A percentile compares a stretch with the other conserved stretches of the same genome.
phyloP scores from a whole-genome alignment of 2,329 filamentous ascomycete species.

The Colletotrichum orbiculare region DNA sequence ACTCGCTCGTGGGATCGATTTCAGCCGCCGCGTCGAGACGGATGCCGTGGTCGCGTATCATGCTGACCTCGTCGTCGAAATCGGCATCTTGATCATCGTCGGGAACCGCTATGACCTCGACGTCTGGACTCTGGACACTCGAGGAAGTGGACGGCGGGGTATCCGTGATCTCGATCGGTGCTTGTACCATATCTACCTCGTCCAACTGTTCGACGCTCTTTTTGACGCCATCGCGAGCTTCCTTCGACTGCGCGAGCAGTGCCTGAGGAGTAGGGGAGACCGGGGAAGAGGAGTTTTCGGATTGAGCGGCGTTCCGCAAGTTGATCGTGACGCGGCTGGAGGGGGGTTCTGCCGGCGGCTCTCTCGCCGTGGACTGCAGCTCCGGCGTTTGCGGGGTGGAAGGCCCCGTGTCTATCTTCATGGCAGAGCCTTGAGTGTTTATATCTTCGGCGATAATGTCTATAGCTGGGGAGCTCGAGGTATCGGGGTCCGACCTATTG shows the following conservation, averaged over 20 bases:
- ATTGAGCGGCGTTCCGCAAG: constrained; percentile 59
- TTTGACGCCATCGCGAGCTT: constrained; percentile 43
- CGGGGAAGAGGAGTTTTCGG: constrained; percentile 54
- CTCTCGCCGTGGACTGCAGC: constrained; percentile 44
- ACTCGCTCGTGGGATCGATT: constrained; percentile 46
- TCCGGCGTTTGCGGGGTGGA: constrained; percentile 57
- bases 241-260: constrained; percentile 25
- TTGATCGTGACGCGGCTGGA: constrained; percentile 72
- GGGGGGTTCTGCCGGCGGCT: constrained; percentile 53
- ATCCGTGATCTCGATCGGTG: constrained; percentile 39
- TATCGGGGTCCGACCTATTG: constrained; percentile 46
- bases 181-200: constrained; percentile 50
- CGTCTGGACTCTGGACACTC: constrained; percentile 55
- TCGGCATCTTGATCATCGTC: constrained; percentile 46
- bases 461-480: constrained; percentile 46
- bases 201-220: constrained; percentile 57
- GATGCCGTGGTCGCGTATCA: constrained; percentile 30
- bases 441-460: constrained; percentile 40
- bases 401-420: constrained; percentile 55
- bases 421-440: constrained; percentile 45
- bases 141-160: constrained; percentile 50
- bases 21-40: constrained; percentile 49
- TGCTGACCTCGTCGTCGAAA: constrained; percentile 43
- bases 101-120: constrained; percentile 55
- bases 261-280: constrained; percentile 51